Conservation (phyloP, 495 filamentous ascomycete species). For the Talaromyces ruber region DNA sequence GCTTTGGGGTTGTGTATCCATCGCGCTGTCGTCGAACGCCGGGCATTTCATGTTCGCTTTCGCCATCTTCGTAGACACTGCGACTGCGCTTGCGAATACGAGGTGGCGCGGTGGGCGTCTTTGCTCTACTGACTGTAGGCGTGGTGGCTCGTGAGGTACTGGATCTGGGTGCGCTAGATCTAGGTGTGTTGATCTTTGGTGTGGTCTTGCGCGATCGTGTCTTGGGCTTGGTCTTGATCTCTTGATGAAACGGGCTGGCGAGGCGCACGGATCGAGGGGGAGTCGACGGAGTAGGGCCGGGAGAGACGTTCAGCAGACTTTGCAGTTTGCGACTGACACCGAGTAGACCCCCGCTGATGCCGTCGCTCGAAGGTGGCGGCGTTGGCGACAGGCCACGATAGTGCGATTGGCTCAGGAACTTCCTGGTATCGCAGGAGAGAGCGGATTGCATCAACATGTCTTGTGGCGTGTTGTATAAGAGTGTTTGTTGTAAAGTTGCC, state of each 20-base stretch:
- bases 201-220: constrained; percentile 31
- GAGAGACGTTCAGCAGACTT: constrained; percentile 47
- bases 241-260: constrained; percentile 37
- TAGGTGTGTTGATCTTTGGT: constrained; percentile 10
- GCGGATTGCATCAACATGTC: constrained; percentile 67
- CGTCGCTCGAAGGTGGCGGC: constrained; percentile 48
- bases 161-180: background rate
- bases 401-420: constrained; percentile 32
- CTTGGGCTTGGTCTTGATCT: constrained; percentile 43
- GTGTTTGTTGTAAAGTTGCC: too few relatives aligned
- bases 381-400: constrained; percentile 56
- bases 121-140: constrained; percentile 11
- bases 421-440: constrained; percentile 58
- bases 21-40: constrained; percentile 12
- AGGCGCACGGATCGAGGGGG: constrained; percentile 36
- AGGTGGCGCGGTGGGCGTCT: constrained; percentile 35
- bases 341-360: constrained; percentile 49
- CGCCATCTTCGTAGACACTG: constrained; percentile 44
- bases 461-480: constrained; percentile 24
- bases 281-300: constrained; percentile 27
- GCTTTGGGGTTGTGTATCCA: constrained; percentile 58
- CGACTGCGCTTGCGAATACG: constrained; percentile 56
- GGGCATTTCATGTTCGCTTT: constrained; percentile 17
- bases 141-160: background rate
- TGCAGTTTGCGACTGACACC: constrained; percentile 66